Evolutionary conservation across 192 early-diverging fungal species (phyloP), one percentile per base, ranked within the genome.

Genomic region (Funneliformis mosseae): DNA sequence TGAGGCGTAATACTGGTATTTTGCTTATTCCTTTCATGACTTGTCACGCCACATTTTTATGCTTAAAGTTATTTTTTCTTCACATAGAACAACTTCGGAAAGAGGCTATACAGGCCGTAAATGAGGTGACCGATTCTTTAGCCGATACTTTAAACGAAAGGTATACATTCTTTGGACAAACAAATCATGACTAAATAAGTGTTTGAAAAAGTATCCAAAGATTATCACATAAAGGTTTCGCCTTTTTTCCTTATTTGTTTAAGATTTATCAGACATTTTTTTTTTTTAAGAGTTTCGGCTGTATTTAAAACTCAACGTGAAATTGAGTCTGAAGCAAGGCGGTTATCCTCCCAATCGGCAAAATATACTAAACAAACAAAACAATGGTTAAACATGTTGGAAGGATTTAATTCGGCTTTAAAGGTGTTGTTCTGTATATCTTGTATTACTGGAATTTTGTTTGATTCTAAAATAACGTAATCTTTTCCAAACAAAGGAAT

Each of bases 371-470:
- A 88, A 61, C 92, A 94, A 78, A 92, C 94, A 10, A 84, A 91
- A 41, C 91, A 95, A 83, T 97, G 96, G 96, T 83, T 95, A 0
- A 84, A 85, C 50, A 83, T 95, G 55, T 89, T 96, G 1, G 90
- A 92, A 45, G 87, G 92, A 76, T 94, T 96, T 79, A 94, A 92
- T 80, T 85, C 83, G 1, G 87, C 95, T 25, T 84, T 96, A 8
- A 97, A 97, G 87, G 95, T 94, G n/a, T 74, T 33, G 16, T 46
- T 14, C 76, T 38, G 2, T 43, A 23, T 16, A 62, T 43, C 1
- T 41, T 48, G 3, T 27, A 23, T 16, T 16, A 27, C 59, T 25
- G 12, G 28, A 59, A 18, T 21, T 55, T 18, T 25, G 16, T 55
- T 43, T 23, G 16, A 42, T 66, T 41, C 62, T 41, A 41, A 61